Evolutionary conservation across 1,284 basidiomycete species (phyloP).

Genomic region (Mycena citricolor): DNA sequence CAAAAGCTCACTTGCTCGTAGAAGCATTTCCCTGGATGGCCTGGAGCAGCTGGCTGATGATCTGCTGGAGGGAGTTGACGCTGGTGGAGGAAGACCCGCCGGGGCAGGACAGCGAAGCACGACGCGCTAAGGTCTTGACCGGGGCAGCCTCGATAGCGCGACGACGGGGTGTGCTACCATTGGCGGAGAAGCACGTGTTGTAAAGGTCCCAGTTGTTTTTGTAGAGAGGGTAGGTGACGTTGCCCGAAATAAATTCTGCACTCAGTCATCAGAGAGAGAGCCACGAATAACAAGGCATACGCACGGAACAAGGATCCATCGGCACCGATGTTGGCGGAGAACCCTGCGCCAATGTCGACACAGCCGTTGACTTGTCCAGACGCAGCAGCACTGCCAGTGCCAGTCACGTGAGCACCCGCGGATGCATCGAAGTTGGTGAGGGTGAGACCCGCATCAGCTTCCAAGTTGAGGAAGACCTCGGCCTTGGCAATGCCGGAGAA

Average conservation of each 20-base stretch:
- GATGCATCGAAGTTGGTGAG: conserved; percentile 28
- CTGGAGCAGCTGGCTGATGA: conserved; percentile 14
- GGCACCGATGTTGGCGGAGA: conserved; percentile 15
- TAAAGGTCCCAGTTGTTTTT: conserved; percentile 10
- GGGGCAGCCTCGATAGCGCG: not conserved
- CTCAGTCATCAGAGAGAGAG: not conserved
- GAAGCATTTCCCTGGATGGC: no score
- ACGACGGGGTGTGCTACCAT: not conserved
- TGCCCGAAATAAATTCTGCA: not conserved
- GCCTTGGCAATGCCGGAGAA: conserved; percentile 32
- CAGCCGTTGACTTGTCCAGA: conserved; percentile 25
- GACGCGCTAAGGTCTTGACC: not conserved
- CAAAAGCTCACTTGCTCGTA: no score
- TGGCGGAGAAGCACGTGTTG: conserved; percentile 1
- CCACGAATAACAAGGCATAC: not conserved
- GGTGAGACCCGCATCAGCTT: conserved; percentile 29
- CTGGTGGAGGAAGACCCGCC: not conserved
- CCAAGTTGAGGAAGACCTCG: conserved; percentile 35
- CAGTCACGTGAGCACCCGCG: not conserved
- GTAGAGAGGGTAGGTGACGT: not conserved
- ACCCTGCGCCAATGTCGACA: conserved; percentile 20
- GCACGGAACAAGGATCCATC: conserved; percentile 19
- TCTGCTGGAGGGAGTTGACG: conserved; percentile 8
- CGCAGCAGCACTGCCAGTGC: not conserved
- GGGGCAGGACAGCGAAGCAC: conserved; percentile 5